These are phyloP conservation scores for Fusarium azukiicola DNA, from an alignment of 2,329 filamentous ascomycete genomes.

Conservation along the genomic window DNA sequence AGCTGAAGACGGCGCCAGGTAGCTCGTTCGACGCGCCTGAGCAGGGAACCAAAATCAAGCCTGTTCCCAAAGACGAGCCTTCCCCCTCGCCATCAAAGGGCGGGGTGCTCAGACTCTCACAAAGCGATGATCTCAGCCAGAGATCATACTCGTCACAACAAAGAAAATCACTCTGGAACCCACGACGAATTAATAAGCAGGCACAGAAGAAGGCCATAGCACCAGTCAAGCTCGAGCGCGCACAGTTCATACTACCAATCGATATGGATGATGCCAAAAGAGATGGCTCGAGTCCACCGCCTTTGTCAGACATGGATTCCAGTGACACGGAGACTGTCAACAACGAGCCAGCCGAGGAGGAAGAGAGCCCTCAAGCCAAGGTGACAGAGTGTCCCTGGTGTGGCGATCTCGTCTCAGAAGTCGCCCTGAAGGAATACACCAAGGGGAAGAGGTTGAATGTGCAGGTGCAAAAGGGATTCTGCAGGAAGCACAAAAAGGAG, in stretches of 20 bases:
- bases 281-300: slow-evolving; percentile 26
- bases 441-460: slow-evolving; percentile 73
- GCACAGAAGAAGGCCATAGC: slow-evolving; percentile 3
- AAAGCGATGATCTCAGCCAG: slow-evolving; percentile 20
- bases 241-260: slow-evolving; percentile 32
- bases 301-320: slow-evolving; percentile 45
- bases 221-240: slow-evolving; percentile 15
- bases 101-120: slow-evolving; percentile 29
- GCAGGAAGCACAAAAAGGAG: slow-evolving; percentile 79
- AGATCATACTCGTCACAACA: slow-evolving; percentile 31
- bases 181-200: neutral
- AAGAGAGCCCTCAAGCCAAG: slow-evolving; percentile 19
- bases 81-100: slow-evolving; percentile 43
- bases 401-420: slow-evolving; percentile 76
- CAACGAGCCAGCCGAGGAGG: slow-evolving; percentile 26
- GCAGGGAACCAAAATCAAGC: slow-evolving; percentile 28
- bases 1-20: slow-evolving; percentile 27
- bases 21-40: slow-evolving; percentile 39
- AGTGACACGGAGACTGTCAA: slow-evolving; percentile 28
- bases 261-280: slow-evolving; percentile 30
- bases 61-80: slow-evolving; percentile 26
- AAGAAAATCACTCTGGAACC: slow-evolving; percentile 14
- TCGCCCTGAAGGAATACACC: slow-evolving; percentile 75
- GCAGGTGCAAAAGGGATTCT: slow-evolving; percentile 81
- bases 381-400: slow-evolving; percentile 83